Evolutionary conservation across 2,329 filamentous ascomycete genomes (phyloP), one percentile per base, ranked within the genome.

Genomic region (Diaporthe sp.): DNA sequence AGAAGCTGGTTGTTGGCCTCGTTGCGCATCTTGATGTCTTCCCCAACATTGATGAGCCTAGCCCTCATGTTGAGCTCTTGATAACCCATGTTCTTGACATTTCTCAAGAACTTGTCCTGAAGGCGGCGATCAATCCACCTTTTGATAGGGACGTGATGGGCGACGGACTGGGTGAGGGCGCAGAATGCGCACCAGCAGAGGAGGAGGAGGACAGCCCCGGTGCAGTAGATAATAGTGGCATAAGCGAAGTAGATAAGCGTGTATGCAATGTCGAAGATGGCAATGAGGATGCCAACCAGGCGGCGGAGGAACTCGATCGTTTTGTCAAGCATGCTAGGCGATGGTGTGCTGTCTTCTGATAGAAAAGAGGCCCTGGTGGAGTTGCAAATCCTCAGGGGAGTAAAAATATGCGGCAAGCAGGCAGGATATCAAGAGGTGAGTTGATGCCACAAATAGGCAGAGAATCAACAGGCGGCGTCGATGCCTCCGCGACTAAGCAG

Each of bases 141-240:
- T 44, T 42, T 55, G 55, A 68, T 22, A 25, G 55, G 63, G 17
- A 39, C 44, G 8, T 55, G 55, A 9, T 68, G 13, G 22, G 76
- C 70, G n/a, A 75, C 67, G 22, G 47, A 65, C 39, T 74, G 73
- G 28, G 75, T 55, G 12, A 67, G 49, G 7, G 17, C 60, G n/a
- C 68, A 72, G 1, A 72, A 60, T 37, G 67, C 53, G 42, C 76
- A 78, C 71, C 58, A 55, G 9, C 49, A 39, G 53, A 61, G 20
- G 49, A 61, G 17, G 4, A 51, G 25, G 31, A 68, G 7, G 25
- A 39, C 22, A 17, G 60, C 44, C 17, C 60, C 71, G 42, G 25
- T 12, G n/a, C 13, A 10, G 53, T 73, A 22, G 61, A 70, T 31
- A 44, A 42, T 42, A 22, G 49, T 22, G n/a, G 44, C 42, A 34